These are phyloP conservation scores for Pseudoneurospora amorphoporcata DNA, from an alignment of 495 filamentous ascomycete genomes.

Conservation along the genomic window DNA sequence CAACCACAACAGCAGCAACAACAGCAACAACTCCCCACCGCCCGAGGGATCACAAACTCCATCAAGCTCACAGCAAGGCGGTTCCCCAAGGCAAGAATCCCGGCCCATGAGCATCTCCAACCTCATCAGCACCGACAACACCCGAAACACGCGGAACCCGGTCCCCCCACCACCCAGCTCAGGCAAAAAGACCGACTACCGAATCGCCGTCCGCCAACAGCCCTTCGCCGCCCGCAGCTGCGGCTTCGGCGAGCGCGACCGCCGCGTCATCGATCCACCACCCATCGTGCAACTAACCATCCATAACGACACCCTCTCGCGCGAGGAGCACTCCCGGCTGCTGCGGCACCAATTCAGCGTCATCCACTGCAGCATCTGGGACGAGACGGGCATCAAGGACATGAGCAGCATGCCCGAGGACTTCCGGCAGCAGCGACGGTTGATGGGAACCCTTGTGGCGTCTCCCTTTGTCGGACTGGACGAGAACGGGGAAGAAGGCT, in stretches of 20 bases:
- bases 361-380: slow-evolving; percentile 74
- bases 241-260: slow-evolving; percentile 88
- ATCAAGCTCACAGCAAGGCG: slow-evolving; percentile 14
- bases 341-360: slow-evolving; percentile 68
- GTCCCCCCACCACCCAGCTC: slow-evolving; percentile 6
- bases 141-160: slow-evolving; percentile 18
- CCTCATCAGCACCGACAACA: slow-evolving; percentile 27
- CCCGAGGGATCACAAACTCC: slow-evolving; percentile 16
- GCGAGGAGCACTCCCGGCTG: slow-evolving; percentile 43
- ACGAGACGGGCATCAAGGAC: slow-evolving; percentile 47
- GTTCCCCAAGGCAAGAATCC: slow-evolving; percentile 22
- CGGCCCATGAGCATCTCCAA: slow-evolving; percentile 39
- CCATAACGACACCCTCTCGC: slow-evolving; percentile 47
- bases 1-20: neutral
- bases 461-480: slow-evolving; percentile 61
- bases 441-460: slow-evolving; percentile 73
- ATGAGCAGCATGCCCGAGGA: slow-evolving; percentile 50
- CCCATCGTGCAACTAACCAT: slow-evolving; percentile 84
- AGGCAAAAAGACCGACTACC: slow-evolving; percentile 10
- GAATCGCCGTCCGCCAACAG: slow-evolving; percentile 76
- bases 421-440: slow-evolving; percentile 49
- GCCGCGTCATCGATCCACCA: slow-evolving; percentile 87
- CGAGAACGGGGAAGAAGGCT: slow-evolving; percentile 56
- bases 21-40: slow-evolving; percentile 7
- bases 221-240: slow-evolving; percentile 84